A percentile compares a stretch with the other conserved stretches of the same genome.
phyloP scores from a whole-genome alignment of 106 monocot species.

The Vanilla planifolia region DNA sequence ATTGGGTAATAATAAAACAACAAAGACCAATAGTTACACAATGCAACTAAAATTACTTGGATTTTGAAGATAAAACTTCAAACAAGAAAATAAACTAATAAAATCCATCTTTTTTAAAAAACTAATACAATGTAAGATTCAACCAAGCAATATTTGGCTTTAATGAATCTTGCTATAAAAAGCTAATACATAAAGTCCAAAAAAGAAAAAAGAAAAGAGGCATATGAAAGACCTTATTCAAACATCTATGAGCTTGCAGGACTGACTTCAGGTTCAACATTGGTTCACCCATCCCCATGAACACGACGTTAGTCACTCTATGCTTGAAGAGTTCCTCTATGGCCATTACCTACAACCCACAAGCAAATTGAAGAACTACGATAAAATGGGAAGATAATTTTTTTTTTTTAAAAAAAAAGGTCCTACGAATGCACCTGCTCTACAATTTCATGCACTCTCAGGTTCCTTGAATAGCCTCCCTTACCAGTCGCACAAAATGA shows the following conservation, averaged over 20 bases:
- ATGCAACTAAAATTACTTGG: too few species aligned
- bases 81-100: too few species aligned
- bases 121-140: too few species aligned
- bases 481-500: constrained; percentile 97
- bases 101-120: too few species aligned
- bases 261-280: constrained; percentile 93
- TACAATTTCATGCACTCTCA: constrained; percentile 79
- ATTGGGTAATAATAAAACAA: too few species aligned
- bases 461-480: constrained; percentile 91
- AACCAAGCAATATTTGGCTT: too few species aligned
- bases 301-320: constrained; percentile 94
- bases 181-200: too few species aligned
- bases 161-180: too few species aligned
- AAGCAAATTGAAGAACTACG: not conserved
- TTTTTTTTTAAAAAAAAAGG: not conserved
- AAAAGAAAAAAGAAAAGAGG: constrained; percentile 1
- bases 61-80: too few species aligned
- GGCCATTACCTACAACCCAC: constrained; percentile 58
- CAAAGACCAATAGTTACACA: too few species aligned
- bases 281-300: constrained; percentile 99
- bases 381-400: too few species aligned
- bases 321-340: constrained; percentile 90
- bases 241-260: constrained; percentile 76
- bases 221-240: constrained; percentile 69
- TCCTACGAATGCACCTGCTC: constrained; percentile 56